Base-by-base conservation (phyloP, 2,329 filamentous ascomycete genomes). In the Aspergillus sp. region DNA sequence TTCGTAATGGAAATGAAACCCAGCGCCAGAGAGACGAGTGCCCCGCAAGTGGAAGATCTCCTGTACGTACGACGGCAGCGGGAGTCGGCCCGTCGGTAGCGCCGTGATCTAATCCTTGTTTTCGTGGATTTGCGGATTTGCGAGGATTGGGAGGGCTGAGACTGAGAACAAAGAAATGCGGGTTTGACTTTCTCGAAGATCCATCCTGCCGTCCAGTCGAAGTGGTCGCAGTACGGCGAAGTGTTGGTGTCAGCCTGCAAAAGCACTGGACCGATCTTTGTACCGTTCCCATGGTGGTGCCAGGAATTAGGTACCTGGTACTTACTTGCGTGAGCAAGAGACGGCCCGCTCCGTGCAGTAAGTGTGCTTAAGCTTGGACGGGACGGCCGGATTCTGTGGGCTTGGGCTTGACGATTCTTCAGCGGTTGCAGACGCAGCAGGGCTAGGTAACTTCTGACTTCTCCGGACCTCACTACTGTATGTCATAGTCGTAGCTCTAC, bases 41-140 rank as follows among this genome's bases (percentile, higher is more conserved):
- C 66, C 66, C 66, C 65, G 65, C 65, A 63, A 28, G 25, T 28
- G 25, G 25, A 28, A 64, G 66, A 68, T 68, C 66, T 66, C 57
- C 66, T 68, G 62, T 64, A 66, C 65, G 67, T 69, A 65, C 64
- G 59, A 65, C 66, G 67, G 67, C 66, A 67, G 66, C 67, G 67
- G 66, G 67, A 60, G 66, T 66, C 67, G 67, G 67, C 43, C 67
- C 67, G 67, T 68, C 67, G 54, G 66, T 69, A 69, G 66, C 66
- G 64, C 45, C 30, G 59, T 62, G 53, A 46, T 54, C 55, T 63
- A 54, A 52, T 52, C 56, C 49, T 51, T 45, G 17, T 54, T 28
- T 45, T 25, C 13, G 23, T 38, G 22, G 23, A 45, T 23, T 45
- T 17, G 15, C 45, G 17, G 23, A 45, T 23, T 45, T 8, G 15